Evolutionary conservation across 768 basidiomycete species (phyloP).

Genomic region (Xerocomellus chrysenteron): DNA sequence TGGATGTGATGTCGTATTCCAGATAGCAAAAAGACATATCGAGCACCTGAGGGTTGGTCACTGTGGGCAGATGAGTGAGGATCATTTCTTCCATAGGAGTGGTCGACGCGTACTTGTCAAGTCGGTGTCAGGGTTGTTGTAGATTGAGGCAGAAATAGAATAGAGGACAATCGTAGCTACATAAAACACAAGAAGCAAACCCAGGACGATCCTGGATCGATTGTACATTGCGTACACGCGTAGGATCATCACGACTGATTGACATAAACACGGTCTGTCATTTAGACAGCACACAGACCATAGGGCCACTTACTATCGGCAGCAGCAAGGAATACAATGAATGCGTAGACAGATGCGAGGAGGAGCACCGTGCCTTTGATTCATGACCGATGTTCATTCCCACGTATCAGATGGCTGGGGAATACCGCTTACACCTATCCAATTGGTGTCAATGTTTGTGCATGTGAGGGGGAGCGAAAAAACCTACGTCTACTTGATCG

Average conservation of each 20-base stretch:
- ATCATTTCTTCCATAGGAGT: not conserved
- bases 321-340: slow-evolving; percentile 14
- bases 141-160: not conserved
- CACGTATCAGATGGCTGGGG: not conserved
- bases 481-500: slow-evolving; percentile 15
- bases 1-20: not conserved
- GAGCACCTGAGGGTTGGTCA: slow-evolving; percentile 7
- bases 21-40: slow-evolving; percentile 16
- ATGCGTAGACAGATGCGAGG: not conserved
- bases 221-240: slow-evolving; percentile 27
- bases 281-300: not conserved
- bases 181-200: slow-evolving; percentile 16
- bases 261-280: not conserved
- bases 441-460: not conserved
- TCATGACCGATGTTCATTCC: not conserved
- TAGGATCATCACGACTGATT: slow-evolving; percentile 24
- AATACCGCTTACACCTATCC: slow-evolving; percentile 15
- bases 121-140: slow-evolving; percentile 6
- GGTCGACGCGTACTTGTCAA: slow-evolving; percentile 7
- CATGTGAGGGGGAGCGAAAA: not conserved
- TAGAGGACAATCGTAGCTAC: slow-evolving; percentile 1
- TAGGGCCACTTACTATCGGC: slow-evolving; percentile 16
- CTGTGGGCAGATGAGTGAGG: slow-evolving; percentile 5
- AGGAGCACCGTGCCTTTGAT: slow-evolving; percentile 11
- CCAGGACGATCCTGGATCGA: slow-evolving; percentile 12